Evolutionary conservation across 2,329 filamentous ascomycete genomes (phyloP), one percentile per base, ranked within the genome.

Genomic region (Penicillium frequentans): DNA sequence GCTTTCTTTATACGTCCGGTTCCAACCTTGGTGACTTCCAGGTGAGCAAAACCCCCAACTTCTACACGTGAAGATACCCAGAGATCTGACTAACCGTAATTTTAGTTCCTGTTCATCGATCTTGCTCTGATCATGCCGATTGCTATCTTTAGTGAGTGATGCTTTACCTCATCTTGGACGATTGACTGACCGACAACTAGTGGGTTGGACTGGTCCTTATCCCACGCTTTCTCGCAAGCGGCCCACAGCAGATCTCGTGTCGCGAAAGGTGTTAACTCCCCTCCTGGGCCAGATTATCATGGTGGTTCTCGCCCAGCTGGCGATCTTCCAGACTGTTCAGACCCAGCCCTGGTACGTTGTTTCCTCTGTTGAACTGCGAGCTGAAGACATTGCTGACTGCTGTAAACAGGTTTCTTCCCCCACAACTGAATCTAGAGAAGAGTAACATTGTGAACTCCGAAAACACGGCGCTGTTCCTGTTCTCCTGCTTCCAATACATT

Each of bases 1-100:
- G 90, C 82, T 97, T 99, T 72, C 83, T 99, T 16, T 99, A 99
- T 74, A 90, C 92, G 7, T 92, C 88, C 8, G 96, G 90, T 11
- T 96, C 91, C 9, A 99, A 99, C 71, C 81, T 99, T 6, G 96
- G 95, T 49, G 95, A 99, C 73, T 98, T 99, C 71, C 95, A 98
- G 75, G 84, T 86, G 70, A 61, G 66, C 63, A 31, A 49, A 19
- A 39, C 4, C 35, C 16, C 10, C 21, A 8, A 5, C 2, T 31
- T 11, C 37, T 14, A 29, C 35, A 9, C 21, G 31, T n/a, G 26
- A 3, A 23, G 37, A 56, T 19, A 13, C 29, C 14, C 16, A 21
- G 24, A 19, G n/a, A 24, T 33, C 9, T 21, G 16, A 39, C 44
- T 58, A 26, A 52, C 57, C 63, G 31, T 65, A 13, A 45, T 6